phyloP scores from a whole-genome alignment of 139 green algal species.

The Haematococcus sp. region DNA sequence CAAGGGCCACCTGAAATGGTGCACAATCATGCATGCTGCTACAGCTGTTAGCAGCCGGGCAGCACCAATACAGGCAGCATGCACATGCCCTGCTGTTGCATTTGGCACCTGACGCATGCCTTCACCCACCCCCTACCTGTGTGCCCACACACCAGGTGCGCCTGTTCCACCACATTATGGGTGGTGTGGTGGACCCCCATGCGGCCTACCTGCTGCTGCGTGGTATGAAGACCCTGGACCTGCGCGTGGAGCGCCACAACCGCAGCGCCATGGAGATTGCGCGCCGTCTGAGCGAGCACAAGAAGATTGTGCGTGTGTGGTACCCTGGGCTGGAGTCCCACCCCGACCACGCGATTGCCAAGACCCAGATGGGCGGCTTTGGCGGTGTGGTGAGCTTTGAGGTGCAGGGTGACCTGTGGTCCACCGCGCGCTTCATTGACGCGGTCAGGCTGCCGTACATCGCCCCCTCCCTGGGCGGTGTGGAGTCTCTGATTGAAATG shows the following conservation, averaged over 20 bases:
- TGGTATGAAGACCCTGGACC: conserved; percentile 95
- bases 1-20: too few species aligned
- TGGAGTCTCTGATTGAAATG: conserved; percentile 98
- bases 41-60: too few species aligned
- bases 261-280: conserved; percentile 38
- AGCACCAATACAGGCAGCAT: too few species aligned
- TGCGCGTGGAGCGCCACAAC: conserved; percentile 90
- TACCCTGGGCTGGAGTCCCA: conserved; percentile 88
- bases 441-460: conserved; percentile 94
- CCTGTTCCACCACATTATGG: conserved; percentile 96
- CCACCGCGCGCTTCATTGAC: conserved; percentile 92
- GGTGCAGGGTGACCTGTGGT: conserved; percentile 83
- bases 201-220: conserved; percentile 94
- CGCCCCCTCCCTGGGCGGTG: conserved; percentile 93
- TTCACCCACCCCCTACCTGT: neutral
- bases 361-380: conserved; percentile 90
- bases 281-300: conserved; percentile 79
- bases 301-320: conserved; percentile 71
- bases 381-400: conserved; percentile 88
- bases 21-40: too few species aligned
- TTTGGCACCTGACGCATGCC: too few species aligned
- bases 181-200: conserved; percentile 94
- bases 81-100: too few species aligned
- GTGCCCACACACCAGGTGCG: conserved; percentile 41
- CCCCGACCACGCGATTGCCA: conserved; percentile 92